Evolutionary conservation across 2,329 filamentous ascomycete species (phyloP).

Genomic region (Fusarium nodosum): DNA sequence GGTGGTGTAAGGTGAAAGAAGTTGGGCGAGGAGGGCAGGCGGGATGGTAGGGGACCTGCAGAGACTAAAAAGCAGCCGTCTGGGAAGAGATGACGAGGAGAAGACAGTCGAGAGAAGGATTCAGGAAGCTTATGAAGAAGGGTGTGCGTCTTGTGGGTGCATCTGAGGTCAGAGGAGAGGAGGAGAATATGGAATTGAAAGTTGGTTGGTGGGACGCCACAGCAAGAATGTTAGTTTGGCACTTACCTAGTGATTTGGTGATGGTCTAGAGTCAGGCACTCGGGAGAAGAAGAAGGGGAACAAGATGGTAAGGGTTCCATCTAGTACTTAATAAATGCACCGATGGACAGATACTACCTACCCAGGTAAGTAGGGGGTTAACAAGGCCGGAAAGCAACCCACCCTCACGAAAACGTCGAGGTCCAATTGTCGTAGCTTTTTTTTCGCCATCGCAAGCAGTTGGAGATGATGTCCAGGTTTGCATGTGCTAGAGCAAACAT

Average conservation of each 20-base stretch:
- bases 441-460: constrained; percentile 39
- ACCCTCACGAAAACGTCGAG: constrained; percentile 22
- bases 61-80: constrained; percentile 40
- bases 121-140: constrained; percentile 13
- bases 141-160: constrained; percentile 6
- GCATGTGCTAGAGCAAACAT: constrained; percentile 41
- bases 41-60: constrained; percentile 42
- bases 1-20: constrained; percentile 20
- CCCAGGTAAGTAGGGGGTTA: constrained; percentile 19
- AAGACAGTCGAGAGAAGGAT: constrained; percentile 11
- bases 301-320: constrained; percentile 6
- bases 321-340: constrained; percentile 28
- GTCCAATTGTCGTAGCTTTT: constrained; percentile 16
- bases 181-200: constrained; percentile 14
- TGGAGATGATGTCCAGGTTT: constrained; percentile 19
- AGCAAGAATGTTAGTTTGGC: constrained; percentile 23
- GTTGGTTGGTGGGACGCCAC: constrained; percentile 47
- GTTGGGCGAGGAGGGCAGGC: constrained; percentile 29
- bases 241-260: constrained; percentile 10
- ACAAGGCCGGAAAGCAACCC: constrained; percentile 31
- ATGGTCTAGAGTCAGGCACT: constrained; percentile 16
- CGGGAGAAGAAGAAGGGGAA: constrained; percentile 4
- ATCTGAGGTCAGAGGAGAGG: constrained; percentile 17
- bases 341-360: neutral
- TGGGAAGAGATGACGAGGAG: constrained; percentile 30